These are phyloP conservation scores for Hippophae tibetana DNA, from an alignment of 306 rosid species.

Conservation along the genomic window DNA sequence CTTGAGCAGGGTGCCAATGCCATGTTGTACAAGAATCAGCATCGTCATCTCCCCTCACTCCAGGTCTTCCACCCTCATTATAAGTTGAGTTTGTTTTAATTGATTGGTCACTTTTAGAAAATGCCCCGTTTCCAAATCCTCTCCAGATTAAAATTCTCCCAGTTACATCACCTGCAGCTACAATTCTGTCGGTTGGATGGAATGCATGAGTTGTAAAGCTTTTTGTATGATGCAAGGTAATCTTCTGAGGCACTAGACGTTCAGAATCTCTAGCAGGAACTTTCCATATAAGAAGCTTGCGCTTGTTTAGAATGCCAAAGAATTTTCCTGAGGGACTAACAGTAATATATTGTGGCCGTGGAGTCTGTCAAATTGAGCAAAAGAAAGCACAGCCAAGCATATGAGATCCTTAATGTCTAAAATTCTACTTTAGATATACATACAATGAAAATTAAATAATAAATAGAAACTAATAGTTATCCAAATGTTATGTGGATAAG, in stretches of 20 bases:
- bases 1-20: slow-evolving; percentile 87
- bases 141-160: slow-evolving; percentile 88
- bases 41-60: slow-evolving; percentile 73
- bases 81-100: slow-evolving; percentile 21
- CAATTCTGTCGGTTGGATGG: slow-evolving; percentile 66
- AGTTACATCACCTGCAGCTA: slow-evolving; percentile 83
- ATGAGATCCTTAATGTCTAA: background rate
- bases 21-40: slow-evolving; percentile 76
- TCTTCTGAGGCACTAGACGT: slow-evolving; percentile 34
- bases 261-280: slow-evolving; percentile 42
- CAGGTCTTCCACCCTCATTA: slow-evolving; percentile 48
- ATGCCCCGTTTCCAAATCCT: slow-evolving; percentile 51
- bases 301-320: slow-evolving; percentile 58
- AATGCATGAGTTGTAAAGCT: slow-evolving; percentile 50
- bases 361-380: slow-evolving; percentile 49
- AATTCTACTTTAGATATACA: too few species aligned
- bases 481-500: too few species aligned
- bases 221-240: slow-evolving; percentile 76
- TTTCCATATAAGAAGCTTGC: slow-evolving; percentile 67
- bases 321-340: slow-evolving; percentile 59
- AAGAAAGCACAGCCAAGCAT: background rate
- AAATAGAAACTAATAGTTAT: too few species aligned
- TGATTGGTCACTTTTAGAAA: slow-evolving; percentile 21
- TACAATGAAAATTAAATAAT: too few species aligned
- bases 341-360: slow-evolving; percentile 43